Base-by-base conservation (phyloP, 1,284 basidiomycete genomes). In the Pseudomicrostroma phylloplanum region DNA sequence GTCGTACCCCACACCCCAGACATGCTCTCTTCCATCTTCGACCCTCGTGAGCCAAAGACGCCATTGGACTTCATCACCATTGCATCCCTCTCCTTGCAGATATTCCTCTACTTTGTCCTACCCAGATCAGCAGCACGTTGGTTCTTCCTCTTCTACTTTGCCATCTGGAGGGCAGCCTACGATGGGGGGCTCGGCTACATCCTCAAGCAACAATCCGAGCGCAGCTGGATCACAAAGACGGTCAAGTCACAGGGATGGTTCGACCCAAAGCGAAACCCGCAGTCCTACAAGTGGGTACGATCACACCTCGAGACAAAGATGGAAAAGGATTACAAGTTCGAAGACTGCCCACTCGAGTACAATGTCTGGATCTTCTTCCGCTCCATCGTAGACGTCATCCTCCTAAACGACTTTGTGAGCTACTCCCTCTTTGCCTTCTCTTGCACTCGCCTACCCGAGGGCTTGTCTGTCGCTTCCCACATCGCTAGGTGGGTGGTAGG, bases 1-100 rank as follows among this genome's bases (percentile, higher is more conserved):
- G 86, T 86, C 59, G 92, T 97, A 42, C 94, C 94, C 9, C 89
- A 91, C 49, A 98, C 96, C 0, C 91, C 96, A 78, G 92, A 96
- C 79, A 92, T 97, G 63, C 80, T 98, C 63, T 92, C 92, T 3
- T 89, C 89, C 7, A 84, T 98, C 25, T 90, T 96, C 77, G 86
- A 92, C 76, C 96, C 93, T 1, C 83, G 86, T 4, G 87, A 90
- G 72, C 88, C 88, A 2, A 96, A 96, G 79, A 93, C 92, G 41
- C 89, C 93, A 68, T 83, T 98, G 58, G 94, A 97, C 80, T 80
- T 94, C 21, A 81, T 96, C 65, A 96, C 92, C 65, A 82, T 97
- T 25, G 84, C 84, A 4, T 83, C 91, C 4, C 85, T 98, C 39
- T 86, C 85, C 1, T 72, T 87, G 0, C 94, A 97, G 79, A 82